Evolutionary conservation across 139 green algal species (phyloP), one percentile per base, ranked within the genome.

Genomic region (Micractinium conductrix): DNA sequence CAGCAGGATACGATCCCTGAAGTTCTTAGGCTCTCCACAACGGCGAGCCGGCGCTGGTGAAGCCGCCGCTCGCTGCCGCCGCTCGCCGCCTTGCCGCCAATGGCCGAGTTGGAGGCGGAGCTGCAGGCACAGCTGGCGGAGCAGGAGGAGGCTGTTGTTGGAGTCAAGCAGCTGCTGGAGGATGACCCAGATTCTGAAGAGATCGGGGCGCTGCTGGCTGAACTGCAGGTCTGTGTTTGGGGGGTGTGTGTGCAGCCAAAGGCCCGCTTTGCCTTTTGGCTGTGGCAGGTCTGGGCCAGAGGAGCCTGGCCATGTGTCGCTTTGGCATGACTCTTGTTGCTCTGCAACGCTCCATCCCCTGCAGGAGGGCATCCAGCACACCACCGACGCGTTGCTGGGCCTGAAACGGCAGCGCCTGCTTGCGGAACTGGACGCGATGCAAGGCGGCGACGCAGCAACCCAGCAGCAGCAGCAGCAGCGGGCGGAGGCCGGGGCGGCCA

Each of bases 41-140:
- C n/a, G n/a, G n/a, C n/a, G n/a, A n/a, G n/a, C n/a, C n/a, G n/a
- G n/a, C n/a, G n/a, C n/a, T n/a, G n/a, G n/a, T n/a, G n/a, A n/a
- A n/a, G n/a, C n/a, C n/a, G n/a, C n/a, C n/a, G n/a, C n/a, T n/a
- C n/a, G n/a, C n/a, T n/a, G n/a, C n/a, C n/a, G n/a, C n/a, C n/a
- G n/a, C n/a, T n/a, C n/a, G n/a, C n/a, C n/a, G n/a, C n/a, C n/a
- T n/a, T n/a, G n/a, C n/a, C n/a, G n/a, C n/a, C n/a, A n/a, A n/a
- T n/a, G 37, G 65, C 65, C n/a, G 65, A 74, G 40, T 26, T 85
- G 67, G 68, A 85, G 67, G 38, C 24, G 21, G 68, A 85, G 80
- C 81, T 86, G 48, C 70, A 74, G 40, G 24, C 40, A 40, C 69
- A 80, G 80, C 80, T 85, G 26, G 80, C 44, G 30, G 80, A 85